Evolutionary conservation across 805 yeast species (phyloP).

Genomic region (Lipomyces kockii): DNA sequence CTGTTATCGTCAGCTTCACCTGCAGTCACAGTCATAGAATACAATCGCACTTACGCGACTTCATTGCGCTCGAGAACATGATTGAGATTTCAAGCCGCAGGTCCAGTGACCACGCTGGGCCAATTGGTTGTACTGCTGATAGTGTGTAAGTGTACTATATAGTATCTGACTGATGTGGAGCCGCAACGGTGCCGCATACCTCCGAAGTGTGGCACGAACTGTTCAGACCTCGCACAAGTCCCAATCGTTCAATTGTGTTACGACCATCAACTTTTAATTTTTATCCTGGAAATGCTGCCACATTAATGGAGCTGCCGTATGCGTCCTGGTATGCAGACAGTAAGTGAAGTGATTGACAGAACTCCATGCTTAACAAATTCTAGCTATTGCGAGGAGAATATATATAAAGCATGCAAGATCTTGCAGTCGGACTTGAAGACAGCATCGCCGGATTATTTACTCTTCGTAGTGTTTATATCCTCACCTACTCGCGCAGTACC

Average conservation of each 20-base stretch:
- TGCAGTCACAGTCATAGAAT: neutral
- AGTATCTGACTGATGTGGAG: neutral
- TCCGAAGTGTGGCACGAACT: too few relatives aligned
- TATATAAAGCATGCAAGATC: constrained; percentile 20
- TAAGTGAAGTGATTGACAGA: neutral
- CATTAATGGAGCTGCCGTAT: constrained; percentile 12
- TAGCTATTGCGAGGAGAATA: constrained; percentile 34
- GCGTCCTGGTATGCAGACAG: constrained; percentile 2
- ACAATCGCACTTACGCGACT: constrained; percentile 27
- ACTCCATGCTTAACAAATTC: neutral
- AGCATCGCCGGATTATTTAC: neutral
- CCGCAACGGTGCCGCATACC: too few relatives aligned
- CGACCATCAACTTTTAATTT: too few relatives aligned
- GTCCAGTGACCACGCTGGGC: constrained; percentile 4
- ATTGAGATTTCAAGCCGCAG: neutral
- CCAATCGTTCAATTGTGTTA: too few relatives aligned
- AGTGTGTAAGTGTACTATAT: neutral
- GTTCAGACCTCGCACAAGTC: too few relatives aligned
- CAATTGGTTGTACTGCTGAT: neutral
- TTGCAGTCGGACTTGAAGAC: neutral
- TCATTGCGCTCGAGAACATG: constrained; percentile 33
- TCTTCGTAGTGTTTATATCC: constrained; percentile 22
- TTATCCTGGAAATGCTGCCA: neutral
- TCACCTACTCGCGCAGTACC: constrained; percentile 3
- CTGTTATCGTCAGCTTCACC: constrained; percentile 11